Percentiles rank a stretch among this genome's conserved stretches.
Conservation (phyloP, 257 asterid genomes). For the Przewalskia tangutica region DNA sequence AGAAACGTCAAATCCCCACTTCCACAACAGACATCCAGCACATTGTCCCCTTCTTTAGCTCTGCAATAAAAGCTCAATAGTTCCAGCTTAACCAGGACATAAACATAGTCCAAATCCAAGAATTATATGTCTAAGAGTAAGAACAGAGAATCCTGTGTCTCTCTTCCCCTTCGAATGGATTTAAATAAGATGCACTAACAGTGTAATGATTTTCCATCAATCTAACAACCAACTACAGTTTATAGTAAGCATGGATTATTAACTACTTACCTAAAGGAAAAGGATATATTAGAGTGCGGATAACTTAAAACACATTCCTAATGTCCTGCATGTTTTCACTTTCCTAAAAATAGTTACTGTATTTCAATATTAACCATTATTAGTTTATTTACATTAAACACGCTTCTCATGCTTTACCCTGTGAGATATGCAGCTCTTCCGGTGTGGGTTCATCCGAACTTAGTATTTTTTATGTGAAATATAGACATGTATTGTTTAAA, state of each 20-base stretch:
- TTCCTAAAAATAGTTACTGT: background rate
- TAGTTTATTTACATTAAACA: background rate
- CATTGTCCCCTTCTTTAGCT: conserved; percentile 66
- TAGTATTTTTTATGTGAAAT: background rate
- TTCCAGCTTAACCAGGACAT: background rate
- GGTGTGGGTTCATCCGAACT: background rate
- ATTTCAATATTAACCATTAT: background rate
- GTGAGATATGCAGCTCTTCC: background rate
- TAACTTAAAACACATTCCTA: background rate
- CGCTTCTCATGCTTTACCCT: background rate
- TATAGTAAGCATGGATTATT: background rate
- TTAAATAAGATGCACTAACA: background rate
- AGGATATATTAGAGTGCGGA: background rate
- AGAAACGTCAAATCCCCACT: conserved; percentile 88
- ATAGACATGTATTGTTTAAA: background rate
- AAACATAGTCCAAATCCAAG: background rate
- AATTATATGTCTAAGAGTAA: background rate
- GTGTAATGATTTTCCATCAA: background rate
- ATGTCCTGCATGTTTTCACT: background rate
- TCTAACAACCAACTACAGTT: background rate
- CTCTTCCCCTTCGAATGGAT: background rate
- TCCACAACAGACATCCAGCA: conserved; percentile 84
- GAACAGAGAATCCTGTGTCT: background rate
- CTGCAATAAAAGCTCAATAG: conserved; percentile 23
- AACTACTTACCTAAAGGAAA: background rate